Conservation (phyloP, 2,329 filamentous ascomycete genomes). For the Calycina herbarum region DNA sequence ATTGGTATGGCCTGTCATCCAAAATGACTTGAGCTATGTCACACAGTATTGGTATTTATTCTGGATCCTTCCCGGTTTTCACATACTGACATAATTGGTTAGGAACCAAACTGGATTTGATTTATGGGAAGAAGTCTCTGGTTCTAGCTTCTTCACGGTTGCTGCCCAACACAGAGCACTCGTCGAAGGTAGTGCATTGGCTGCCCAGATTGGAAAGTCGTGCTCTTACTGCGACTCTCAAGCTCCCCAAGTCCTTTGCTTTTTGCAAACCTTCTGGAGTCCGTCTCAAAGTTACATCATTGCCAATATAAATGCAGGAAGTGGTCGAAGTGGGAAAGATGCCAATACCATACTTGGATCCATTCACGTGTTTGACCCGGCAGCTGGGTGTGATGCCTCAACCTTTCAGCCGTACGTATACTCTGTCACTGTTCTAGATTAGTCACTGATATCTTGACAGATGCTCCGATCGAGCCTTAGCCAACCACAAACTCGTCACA, state of each 20-base stretch:
- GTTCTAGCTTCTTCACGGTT: conserved; percentile 78
- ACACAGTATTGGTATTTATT: conserved; percentile 63
- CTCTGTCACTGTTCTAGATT: background rate
- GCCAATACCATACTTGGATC: conserved; percentile 67
- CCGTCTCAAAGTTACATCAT: conserved; percentile 57
- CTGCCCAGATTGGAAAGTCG: conserved; percentile 59
- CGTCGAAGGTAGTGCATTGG: conserved; percentile 66
- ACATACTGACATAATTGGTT: conserved; percentile 5
- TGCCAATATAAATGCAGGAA: conserved; percentile 66
- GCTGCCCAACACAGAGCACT: conserved; percentile 69
- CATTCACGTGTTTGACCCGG: conserved; percentile 70
- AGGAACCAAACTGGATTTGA: conserved; percentile 63
- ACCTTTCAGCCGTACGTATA: conserved; percentile 70
- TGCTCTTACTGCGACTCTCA: conserved; percentile 62
- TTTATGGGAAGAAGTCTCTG: conserved; percentile 79
- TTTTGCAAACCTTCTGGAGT: conserved; percentile 73
- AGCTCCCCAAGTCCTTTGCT: conserved; percentile 71
- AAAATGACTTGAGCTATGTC: conserved; percentile 75
- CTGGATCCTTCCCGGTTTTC: background rate
- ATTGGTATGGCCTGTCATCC: conserved; percentile 71
- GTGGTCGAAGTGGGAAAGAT: conserved; percentile 67
- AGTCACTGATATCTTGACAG: conserved; percentile 20
- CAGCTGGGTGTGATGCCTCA: conserved; percentile 62
- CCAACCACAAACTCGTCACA: conserved; percentile 74
- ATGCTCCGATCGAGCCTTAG: conserved; percentile 53